A percentile compares a stretch with the other conserved stretches of the same genome.
Evolutionary conservation across 2,329 filamentous ascomycete genomes (phyloP).

Genomic region (Pseudogymnoascus sp.): DNA sequence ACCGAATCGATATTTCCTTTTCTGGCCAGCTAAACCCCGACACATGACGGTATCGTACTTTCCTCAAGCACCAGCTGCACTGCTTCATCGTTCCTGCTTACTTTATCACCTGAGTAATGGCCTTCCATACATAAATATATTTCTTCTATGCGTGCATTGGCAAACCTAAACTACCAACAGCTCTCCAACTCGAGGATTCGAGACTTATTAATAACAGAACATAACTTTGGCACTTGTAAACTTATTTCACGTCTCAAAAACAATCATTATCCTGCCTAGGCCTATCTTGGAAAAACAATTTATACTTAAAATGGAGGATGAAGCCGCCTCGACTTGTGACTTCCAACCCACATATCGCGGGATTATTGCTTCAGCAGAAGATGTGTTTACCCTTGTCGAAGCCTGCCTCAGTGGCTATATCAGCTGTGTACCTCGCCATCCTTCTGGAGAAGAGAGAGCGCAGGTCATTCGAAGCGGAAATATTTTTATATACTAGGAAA

Average conservation of each 20-base stretch:
- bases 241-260: background rate
- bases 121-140: background rate
- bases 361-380: slow-evolving; percentile 60
- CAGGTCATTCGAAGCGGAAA: slow-evolving; percentile 75
- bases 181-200: background rate
- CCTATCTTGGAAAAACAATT: background rate
- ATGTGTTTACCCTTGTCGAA: slow-evolving; percentile 76
- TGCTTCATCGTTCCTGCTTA: background rate
- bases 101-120: background rate
- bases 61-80: background rate
- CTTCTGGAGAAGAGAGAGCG: slow-evolving; percentile 75
- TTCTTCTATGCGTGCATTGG: background rate
- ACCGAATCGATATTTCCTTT: background rate
- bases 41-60: background rate
- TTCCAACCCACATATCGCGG: slow-evolving; percentile 61
- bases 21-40: background rate
- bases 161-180: background rate
- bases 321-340: background rate
- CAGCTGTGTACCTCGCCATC: slow-evolving; percentile 71
- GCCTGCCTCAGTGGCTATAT: slow-evolving; percentile 64
- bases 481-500: slow-evolving; percentile 88
- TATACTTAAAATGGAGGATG: background rate
- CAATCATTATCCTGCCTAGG: background rate
- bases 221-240: background rate
- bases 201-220: background rate